Conservation (phyloP, 306 rosid genomes). For the Pterocarpus macrocarpus region DNA sequence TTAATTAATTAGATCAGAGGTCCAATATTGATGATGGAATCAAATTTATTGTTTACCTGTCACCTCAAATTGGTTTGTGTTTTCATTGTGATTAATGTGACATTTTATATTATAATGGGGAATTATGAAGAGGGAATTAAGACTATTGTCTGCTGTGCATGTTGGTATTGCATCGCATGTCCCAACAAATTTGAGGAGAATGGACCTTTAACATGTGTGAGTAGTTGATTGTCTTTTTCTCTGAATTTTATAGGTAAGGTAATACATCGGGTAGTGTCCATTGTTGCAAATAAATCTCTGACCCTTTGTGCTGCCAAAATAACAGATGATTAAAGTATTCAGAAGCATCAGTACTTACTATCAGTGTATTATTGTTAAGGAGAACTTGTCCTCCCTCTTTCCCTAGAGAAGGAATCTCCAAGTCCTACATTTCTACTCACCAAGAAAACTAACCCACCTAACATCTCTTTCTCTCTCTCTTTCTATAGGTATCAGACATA, state of each 20-base stretch:
- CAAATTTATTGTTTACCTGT: conserved; percentile 23
- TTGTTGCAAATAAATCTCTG: conserved; percentile 11
- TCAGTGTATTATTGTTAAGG: conserved; percentile 43
- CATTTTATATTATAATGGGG: no score
- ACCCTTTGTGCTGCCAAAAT: conserved; percentile 46
- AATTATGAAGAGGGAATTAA: conserved; percentile 26
- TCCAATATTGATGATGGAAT: neutral
- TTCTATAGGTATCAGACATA: conserved; percentile 33
- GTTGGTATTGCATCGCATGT: conserved; percentile 13
- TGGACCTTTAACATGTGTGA: neutral
- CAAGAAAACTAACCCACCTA: conserved; percentile 46
- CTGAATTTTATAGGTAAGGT: conserved; percentile 32
- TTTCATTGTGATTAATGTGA: neutral
- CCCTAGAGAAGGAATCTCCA: conserved; percentile 36
- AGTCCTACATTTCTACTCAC: conserved; percentile 28
- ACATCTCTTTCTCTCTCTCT: conserved; percentile 27
- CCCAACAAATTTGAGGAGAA: conserved; percentile 17
- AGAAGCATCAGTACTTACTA: conserved; percentile 44
- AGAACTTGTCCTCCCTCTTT: conserved; percentile 32
- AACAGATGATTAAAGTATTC: conserved; percentile 50
- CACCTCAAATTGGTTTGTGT: conserved; percentile 19
- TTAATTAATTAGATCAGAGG: neutral
- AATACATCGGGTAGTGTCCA: conserved; percentile 41
- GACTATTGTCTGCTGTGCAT: conserved; percentile 1
- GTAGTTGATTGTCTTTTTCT: conserved; percentile 27